Conservation (phyloP, 1,284 basidiomycete species). For the Tilletia indica region DNA sequence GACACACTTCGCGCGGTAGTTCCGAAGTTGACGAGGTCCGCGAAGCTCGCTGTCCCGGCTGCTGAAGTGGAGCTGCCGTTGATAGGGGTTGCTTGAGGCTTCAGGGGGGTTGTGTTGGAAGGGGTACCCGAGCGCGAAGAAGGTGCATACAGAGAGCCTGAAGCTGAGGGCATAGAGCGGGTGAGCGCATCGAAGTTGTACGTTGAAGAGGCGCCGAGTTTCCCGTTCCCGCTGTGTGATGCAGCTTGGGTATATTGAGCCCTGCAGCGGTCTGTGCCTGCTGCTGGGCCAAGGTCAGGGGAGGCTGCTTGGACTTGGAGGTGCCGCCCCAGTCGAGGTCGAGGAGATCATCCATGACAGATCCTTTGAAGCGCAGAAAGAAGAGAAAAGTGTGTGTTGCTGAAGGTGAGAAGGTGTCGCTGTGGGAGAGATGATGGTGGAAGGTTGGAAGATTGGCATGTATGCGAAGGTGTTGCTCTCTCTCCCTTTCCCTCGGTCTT, state of each 20-base stretch:
- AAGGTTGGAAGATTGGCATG: too few relatives aligned
- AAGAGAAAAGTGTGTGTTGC: neutral
- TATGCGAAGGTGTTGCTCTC: too few relatives aligned
- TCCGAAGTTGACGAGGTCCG: constrained; percentile 14
- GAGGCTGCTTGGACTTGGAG: constrained; percentile 19
- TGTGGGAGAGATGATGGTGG: neutral
- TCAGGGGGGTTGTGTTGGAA: constrained; percentile 3
- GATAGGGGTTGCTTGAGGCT: constrained; percentile 20
- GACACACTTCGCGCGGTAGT: neutral
- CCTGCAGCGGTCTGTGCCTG: constrained; percentile 8
- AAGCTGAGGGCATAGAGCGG: constrained; percentile 29
- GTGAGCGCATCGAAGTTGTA: constrained; percentile 42
- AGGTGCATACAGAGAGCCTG: neutral
- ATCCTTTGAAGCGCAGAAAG: neutral
- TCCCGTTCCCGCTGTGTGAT: neutral
- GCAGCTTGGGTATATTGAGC: neutral
- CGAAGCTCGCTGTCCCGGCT: constrained; percentile 20
- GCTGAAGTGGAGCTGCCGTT: constrained; percentile 6
- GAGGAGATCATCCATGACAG: constrained; percentile 52
- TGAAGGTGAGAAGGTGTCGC: constrained; percentile 3
- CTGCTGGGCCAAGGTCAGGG: constrained; percentile 16
- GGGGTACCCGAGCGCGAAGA: constrained; percentile 13
- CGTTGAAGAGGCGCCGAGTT: constrained; percentile 10
- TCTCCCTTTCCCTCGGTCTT: too few relatives aligned
- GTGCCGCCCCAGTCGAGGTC: constrained; percentile 43